Percentiles rank a stretch among this genome's conserved stretches.
phyloP scores from a whole-genome alignment of 495 filamentous ascomycete species.

The Penicillium manginii region DNA sequence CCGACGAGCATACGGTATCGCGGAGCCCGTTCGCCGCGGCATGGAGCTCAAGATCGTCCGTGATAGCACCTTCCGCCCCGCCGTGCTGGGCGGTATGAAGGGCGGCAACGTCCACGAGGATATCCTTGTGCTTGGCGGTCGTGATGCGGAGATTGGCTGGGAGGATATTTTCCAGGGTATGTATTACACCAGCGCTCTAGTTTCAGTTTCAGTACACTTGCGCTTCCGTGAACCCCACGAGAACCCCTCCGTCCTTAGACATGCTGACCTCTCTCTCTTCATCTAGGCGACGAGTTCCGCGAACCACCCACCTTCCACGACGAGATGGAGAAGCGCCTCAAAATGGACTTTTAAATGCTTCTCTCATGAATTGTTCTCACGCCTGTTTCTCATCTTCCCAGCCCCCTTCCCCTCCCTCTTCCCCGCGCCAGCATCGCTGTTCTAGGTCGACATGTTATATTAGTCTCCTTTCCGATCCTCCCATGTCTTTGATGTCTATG shows the following conservation, averaged over 20 bases:
- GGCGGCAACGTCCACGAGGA: conserved; percentile 69
- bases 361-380: conserved; percentile 13
- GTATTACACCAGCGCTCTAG: conserved; percentile 15
- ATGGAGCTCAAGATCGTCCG: conserved; percentile 92
- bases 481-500: conserved; percentile 14
- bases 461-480: conserved; percentile 22
- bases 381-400: conserved; percentile 6
- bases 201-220: conserved; percentile 11
- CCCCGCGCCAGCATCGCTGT: conserved; percentile 9
- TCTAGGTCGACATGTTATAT: conserved; percentile 25
- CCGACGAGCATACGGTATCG: conserved; percentile 84
- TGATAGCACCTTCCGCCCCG: conserved; percentile 58
- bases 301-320: conserved; percentile 74
- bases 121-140: conserved; percentile 70
- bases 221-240: too few relatives aligned
- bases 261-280: conserved; percentile 3
- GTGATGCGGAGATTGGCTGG: conserved; percentile 77
- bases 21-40: conserved; percentile 88
- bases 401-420: neutral
- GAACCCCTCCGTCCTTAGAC: too few relatives aligned
- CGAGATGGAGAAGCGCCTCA: conserved; percentile 90
- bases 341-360: conserved; percentile 64
- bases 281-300: conserved; percentile 63
- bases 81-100: conserved; percentile 43
- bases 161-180: conserved; percentile 81